These are phyloP conservation scores for Beauveria caledonica DNA, from an alignment of 2,329 filamentous ascomycete species.

Conservation along the genomic window DNA sequence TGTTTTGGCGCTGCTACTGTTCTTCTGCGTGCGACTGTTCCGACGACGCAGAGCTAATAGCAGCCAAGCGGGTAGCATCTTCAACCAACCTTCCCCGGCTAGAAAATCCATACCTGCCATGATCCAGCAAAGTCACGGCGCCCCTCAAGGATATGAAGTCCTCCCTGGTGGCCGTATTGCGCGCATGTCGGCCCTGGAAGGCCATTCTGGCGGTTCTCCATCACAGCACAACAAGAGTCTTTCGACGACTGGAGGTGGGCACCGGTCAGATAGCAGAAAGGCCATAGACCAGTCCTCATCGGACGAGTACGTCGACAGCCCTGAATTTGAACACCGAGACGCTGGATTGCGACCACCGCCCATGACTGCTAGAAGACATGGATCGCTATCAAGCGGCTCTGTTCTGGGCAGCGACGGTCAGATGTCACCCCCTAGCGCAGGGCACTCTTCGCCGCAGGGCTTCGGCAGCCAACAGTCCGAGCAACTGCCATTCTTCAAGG, in stretches of 20 bases:
- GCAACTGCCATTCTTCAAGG: conserved; percentile 92
- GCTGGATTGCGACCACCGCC: conserved; percentile 52
- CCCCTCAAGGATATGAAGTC: conserved; percentile 57
- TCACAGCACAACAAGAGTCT: conserved; percentile 39
- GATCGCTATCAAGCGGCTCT: conserved; percentile 84
- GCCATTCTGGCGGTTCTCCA: conserved; percentile 55
- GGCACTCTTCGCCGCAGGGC: conserved; percentile 77
- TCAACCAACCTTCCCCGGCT: conserved; percentile 84
- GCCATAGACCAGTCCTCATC: conserved; percentile 56
- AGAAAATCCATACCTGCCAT: conserved; percentile 39
- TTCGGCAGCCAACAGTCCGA: conserved; percentile 86
- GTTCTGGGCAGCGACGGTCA: conserved; percentile 62
- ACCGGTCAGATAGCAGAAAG: conserved; percentile 35
- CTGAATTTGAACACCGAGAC: conserved; percentile 54
- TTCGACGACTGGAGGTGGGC: conserved; percentile 17
- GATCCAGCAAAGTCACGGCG: conserved; percentile 20
- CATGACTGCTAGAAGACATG: conserved; percentile 59
- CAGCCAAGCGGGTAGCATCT: conserved; percentile 63
- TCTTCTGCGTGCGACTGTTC: conserved; percentile 50
- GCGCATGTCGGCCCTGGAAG: conserved; percentile 90
- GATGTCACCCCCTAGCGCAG: conserved; percentile 66
- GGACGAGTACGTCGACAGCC: conserved; percentile 63
- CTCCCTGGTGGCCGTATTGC: conserved; percentile 84
- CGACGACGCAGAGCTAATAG: conserved; percentile 40
- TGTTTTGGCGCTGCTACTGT: conserved; percentile 60